Conservation (phyloP, 2,329 filamentous ascomycete genomes). For the Chlorencoelia australis region DNA sequence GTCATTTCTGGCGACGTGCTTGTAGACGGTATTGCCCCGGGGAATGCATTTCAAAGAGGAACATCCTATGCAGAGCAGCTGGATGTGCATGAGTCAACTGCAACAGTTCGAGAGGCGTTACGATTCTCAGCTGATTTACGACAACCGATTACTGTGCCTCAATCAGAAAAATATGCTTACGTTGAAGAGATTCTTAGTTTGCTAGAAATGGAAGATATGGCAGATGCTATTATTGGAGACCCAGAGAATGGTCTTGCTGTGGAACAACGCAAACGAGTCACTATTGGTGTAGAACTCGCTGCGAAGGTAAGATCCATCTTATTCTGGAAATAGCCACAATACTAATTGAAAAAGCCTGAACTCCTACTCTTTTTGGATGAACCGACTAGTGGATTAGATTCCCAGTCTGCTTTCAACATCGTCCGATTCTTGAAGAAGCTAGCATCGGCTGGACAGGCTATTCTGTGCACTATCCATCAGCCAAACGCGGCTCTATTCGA, state of each 20-base stretch:
- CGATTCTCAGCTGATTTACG: conserved; percentile 56
- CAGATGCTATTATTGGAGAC: conserved; percentile 54
- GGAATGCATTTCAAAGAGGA: conserved; percentile 51
- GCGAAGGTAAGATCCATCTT: too few species aligned
- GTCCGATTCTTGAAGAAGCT: conserved; percentile 49
- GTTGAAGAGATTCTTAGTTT: conserved; percentile 57
- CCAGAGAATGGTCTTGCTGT: conserved; percentile 51
- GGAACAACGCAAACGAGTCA: conserved; percentile 59
- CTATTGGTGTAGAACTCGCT: conserved; percentile 50
- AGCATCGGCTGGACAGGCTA: conserved; percentile 53
- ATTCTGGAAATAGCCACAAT: too few species aligned
- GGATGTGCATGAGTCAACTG: conserved; percentile 52
- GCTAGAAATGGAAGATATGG: conserved; percentile 55
- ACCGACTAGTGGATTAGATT: conserved; percentile 48
- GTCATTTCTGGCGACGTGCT: conserved; percentile 53
- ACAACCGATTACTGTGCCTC: conserved; percentile 47
- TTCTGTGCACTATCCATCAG: conserved; percentile 63
- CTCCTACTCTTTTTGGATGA: conserved; percentile 50
- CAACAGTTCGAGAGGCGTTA: conserved; percentile 55
- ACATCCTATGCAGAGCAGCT: conserved; percentile 57
- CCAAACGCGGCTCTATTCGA: conserved; percentile 61
- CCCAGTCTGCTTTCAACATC: conserved; percentile 49
- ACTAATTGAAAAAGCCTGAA: too few species aligned
- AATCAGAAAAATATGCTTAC: conserved; percentile 52
- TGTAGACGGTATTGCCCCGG: conserved; percentile 47